Evolutionary conservation across 768 basidiomycete genomes (phyloP).

Genomic region (Pisolithus albus): DNA sequence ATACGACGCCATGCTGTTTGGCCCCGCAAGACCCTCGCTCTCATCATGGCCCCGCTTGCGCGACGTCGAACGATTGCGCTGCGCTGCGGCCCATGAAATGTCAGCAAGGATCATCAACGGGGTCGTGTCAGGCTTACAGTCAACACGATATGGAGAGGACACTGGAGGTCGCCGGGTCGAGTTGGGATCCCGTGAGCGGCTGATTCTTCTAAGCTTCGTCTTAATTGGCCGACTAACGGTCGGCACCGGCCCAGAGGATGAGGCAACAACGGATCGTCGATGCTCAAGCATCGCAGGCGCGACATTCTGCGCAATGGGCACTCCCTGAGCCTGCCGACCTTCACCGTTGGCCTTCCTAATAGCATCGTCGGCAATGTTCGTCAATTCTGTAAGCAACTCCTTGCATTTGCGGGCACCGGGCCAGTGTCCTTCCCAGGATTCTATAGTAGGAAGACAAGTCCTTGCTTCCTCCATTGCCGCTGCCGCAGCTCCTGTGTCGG

Average conservation of each 20-base stretch:
- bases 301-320: slow-evolving; percentile 21
- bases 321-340: slow-evolving; percentile 13
- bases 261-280: slow-evolving; percentile 46
- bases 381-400: slow-evolving; percentile 66
- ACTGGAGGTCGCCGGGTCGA: slow-evolving; percentile 49
- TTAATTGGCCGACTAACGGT: slow-evolving; percentile 45
- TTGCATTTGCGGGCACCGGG: slow-evolving; percentile 85
- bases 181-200: slow-evolving; percentile 52
- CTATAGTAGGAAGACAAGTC: slow-evolving; percentile 61
- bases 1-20: slow-evolving; percentile 29
- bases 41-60: slow-evolving; percentile 70
- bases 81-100: slow-evolving; percentile 32
- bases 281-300: slow-evolving; percentile 40
- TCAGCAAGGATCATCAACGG: slow-evolving; percentile 11
- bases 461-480: slow-evolving; percentile 80
- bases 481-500: slow-evolving; percentile 55
- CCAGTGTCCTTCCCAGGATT: slow-evolving; percentile 82
- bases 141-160: slow-evolving; percentile 60
- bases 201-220: slow-evolving; percentile 46
- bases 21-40: slow-evolving; percentile 43
- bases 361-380: slow-evolving; percentile 63
- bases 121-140: slow-evolving; percentile 38
- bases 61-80: slow-evolving; percentile 69
- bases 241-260: slow-evolving; percentile 32
- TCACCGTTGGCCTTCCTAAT: slow-evolving; percentile 33